Evolutionary conservation across 2,329 filamentous ascomycete species (phyloP), one percentile per base, ranked within the genome.

Genomic region (Bipolaris bicolor): DNA sequence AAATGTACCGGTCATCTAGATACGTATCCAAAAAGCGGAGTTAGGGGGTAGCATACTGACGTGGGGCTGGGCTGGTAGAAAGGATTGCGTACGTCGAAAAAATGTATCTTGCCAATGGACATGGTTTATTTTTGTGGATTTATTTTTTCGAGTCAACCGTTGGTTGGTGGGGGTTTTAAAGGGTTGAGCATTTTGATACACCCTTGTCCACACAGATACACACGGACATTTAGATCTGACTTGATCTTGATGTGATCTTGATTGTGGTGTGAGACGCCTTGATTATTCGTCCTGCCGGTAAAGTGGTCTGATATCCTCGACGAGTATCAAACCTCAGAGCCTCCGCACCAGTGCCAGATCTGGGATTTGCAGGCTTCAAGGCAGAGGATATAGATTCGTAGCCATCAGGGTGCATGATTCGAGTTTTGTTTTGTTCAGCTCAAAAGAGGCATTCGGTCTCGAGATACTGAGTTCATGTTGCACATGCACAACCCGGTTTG

Each of bases 401-500:
- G 16, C 16, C 16, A 18, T 39, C 10, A 7, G 7, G 9, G 29
- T 6, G 43, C 26, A 34, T 33, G n/a, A 20, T 3, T 15, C 29
- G 16, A 18, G 29, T 33, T 39, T 16, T 26, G 22, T 39, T 39
- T 26, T 29, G n/a, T 29, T 49, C 22, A 13, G 10, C 10, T 31
- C 13, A 3, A 7, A 29, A 16, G 4, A 18, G 7, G 15, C 9
- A 10, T 29, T 34, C n/a, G 29, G 31, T 31, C 20, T 13, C 26
- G 7, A 26, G 22, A 20, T 29, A 26, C 13, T 26, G 40, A 24
- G 49, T 43, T 64, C 26, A 69, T 16, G 58, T 66, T 13, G 58
- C 71, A 49, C 76, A 78, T 29, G 74, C 76, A 64, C 76, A 78
- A 15, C 64, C 68, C 1, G 61, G 69, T 44, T 71, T 68, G 16